These are phyloP conservation scores for Saccharomycopsis olivae DNA, from an alignment of 805 yeast species.

Conservation along the genomic window DNA sequence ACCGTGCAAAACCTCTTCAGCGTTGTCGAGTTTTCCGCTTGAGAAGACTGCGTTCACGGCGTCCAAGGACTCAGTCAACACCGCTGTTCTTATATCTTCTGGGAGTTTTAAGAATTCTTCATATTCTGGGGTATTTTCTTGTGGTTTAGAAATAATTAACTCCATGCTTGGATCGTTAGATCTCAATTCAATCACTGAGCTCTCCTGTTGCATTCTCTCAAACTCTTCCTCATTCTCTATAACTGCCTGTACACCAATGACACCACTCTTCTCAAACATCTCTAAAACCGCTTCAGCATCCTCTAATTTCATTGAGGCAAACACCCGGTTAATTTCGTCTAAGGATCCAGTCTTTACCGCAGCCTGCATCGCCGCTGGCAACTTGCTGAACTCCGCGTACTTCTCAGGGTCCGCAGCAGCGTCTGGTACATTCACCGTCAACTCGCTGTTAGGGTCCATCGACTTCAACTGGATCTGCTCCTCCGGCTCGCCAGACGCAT, in stretches of 20 bases:
- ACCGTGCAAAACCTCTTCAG: conserved; percentile 43
- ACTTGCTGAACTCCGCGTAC: conserved; percentile 44
- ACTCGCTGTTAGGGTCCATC: conserved; percentile 71
- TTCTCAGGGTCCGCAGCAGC: conserved; percentile 32
- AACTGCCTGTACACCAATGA: conserved; percentile 70
- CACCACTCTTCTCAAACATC: conserved; percentile 67
- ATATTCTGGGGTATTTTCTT: conserved; percentile 35
- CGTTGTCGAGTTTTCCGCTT: conserved; percentile 67
- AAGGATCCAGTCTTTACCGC: conserved; percentile 67
- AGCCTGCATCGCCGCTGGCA: conserved; percentile 52
- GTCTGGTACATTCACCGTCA: conserved; percentile 60
- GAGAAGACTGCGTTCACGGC: conserved; percentile 72
- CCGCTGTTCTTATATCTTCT: conserved; percentile 59
- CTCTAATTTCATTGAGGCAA: conserved; percentile 57
- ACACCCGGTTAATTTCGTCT: conserved; percentile 75
- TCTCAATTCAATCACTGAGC: conserved; percentile 63
- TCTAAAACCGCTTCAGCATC: conserved; percentile 76
- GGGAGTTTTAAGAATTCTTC: conserved; percentile 51
- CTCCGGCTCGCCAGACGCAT: conserved; percentile 24
- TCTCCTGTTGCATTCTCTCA: conserved; percentile 25
- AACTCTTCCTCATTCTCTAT: conserved; percentile 67
- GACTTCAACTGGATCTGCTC: conserved; percentile 78
- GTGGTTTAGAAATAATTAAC: conserved; percentile 61
- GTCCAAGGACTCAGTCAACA: conserved; percentile 60
- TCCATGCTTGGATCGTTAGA: conserved; percentile 78